phyloP scores from a whole-genome alignment of 2,329 filamentous ascomycete species.

The Cercospora zeina region DNA sequence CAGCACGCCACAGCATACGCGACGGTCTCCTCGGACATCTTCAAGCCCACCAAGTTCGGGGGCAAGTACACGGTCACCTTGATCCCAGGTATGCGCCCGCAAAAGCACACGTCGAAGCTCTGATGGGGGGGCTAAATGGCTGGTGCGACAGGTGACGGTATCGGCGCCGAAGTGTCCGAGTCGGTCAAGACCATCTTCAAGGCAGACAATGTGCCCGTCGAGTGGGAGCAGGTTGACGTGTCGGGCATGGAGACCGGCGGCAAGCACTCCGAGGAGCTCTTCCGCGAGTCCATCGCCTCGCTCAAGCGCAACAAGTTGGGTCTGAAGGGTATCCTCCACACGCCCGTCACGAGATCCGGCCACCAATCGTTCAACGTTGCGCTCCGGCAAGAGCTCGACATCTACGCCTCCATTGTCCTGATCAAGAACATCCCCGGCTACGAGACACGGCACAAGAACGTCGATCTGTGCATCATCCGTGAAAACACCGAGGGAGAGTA shows the following conservation, averaged over 20 bases:
- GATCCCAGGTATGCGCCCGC: constrained; percentile 71
- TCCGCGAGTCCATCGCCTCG: constrained; percentile 92
- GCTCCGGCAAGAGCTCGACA: constrained; percentile 97
- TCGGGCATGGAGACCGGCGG: constrained; percentile 82
- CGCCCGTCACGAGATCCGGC: constrained; percentile 90
- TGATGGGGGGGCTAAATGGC: constrained; percentile 29
- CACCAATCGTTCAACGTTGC: constrained; percentile 99
- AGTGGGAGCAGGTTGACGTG: constrained; percentile 98
- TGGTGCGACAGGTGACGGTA: constrained; percentile 70
- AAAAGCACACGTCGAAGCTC: constrained; percentile 30
- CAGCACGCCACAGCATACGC: constrained; percentile 58
- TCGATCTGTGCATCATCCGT: constrained; percentile 98
- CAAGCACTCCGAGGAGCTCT: constrained; percentile 89
- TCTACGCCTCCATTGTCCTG: constrained; percentile 95
- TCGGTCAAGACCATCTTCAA: constrained; percentile 99
- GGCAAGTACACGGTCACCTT: constrained; percentile 99
- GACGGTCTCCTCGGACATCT: constrained; percentile 90
- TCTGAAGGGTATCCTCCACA: constrained; percentile 98
- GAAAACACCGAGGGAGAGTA: constrained; percentile 99
- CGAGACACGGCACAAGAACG: constrained; percentile 92
- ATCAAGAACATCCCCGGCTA: constrained; percentile 99
- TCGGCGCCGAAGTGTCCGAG: constrained; percentile 96
- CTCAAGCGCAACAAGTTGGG: constrained; percentile 98
- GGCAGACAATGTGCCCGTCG: constrained; percentile 96
- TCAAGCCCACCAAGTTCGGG: constrained; percentile 98